A percentile compares a stretch with the other conserved stretches of the same genome.
These are phyloP conservation scores for Sarocladium strictum DNA, from an alignment of 2,329 filamentous ascomycete species.

Conservation along the genomic window DNA sequence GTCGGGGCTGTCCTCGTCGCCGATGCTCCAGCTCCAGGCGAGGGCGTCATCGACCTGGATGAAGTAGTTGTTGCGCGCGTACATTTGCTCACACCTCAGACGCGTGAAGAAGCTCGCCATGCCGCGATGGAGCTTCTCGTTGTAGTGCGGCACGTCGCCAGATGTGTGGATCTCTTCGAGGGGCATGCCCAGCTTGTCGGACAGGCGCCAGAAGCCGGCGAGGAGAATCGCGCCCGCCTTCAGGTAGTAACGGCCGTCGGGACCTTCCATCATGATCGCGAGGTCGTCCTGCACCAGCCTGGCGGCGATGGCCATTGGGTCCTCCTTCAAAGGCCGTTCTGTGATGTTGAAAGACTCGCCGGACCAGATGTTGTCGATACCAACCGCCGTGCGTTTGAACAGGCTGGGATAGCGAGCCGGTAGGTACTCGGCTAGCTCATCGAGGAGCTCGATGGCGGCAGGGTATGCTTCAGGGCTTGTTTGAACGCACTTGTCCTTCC, in stretches of 20 bases:
- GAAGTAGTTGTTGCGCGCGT: slow-evolving; percentile 74
- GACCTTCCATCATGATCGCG: slow-evolving; percentile 72
- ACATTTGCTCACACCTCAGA: slow-evolving; percentile 59
- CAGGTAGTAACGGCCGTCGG: slow-evolving; percentile 75
- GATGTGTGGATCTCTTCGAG: slow-evolving; percentile 74
- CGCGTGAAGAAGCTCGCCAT: slow-evolving; percentile 79
- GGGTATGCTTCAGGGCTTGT: slow-evolving; percentile 66
- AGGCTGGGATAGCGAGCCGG: slow-evolving; percentile 69
- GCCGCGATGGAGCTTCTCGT: slow-evolving; percentile 65
- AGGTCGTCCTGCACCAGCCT: slow-evolving; percentile 76
- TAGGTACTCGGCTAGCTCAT: slow-evolving; percentile 67
- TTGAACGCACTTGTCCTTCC: slow-evolving; percentile 59
- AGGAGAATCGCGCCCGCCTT: slow-evolving; percentile 71
- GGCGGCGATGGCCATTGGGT: slow-evolving; percentile 70
- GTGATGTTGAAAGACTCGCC: slow-evolving; percentile 65
- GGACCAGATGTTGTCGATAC: slow-evolving; percentile 66
- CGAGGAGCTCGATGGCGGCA: slow-evolving; percentile 68
- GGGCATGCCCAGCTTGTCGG: slow-evolving; percentile 76
- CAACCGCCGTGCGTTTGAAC: slow-evolving; percentile 56
- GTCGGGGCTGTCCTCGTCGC: slow-evolving; percentile 57
- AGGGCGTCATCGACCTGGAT: slow-evolving; percentile 77
- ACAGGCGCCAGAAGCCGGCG: slow-evolving; percentile 76
- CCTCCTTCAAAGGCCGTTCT: slow-evolving; percentile 59
- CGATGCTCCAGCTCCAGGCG: slow-evolving; percentile 72
- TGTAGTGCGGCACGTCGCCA: slow-evolving; percentile 68